Evolutionary conservation across 106 monocot species (phyloP), one percentile per base, ranked within the genome.

Genomic region (Dioscorea alata): DNA sequence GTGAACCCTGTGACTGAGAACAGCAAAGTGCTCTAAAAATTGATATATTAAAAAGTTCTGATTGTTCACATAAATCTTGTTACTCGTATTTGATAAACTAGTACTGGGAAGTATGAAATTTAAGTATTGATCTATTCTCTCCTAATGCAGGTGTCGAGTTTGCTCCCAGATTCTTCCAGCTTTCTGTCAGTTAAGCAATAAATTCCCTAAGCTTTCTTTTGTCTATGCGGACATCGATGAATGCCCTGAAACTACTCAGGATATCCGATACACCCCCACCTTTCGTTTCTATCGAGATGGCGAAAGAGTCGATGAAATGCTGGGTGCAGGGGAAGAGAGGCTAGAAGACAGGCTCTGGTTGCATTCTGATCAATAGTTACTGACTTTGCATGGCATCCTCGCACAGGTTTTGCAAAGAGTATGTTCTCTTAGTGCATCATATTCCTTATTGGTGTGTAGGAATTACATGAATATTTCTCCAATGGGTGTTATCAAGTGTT

Each of bases 221-320:
- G 50, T 97, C 34, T 97, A 92, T 52, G 84, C 84, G 8, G 96
- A 97, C 56, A 97, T 97, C 59, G 96, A 92, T 57, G 89, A 85
- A 67, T 97, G 96, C 78, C 96, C 96, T 13, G 89, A 97, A 60
- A 81, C 86, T 2, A 97, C 96, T 61, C 91, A 74, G 60, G 73
- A 69, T 58, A 92, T 97, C 19, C 92, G 88, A 13, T 97, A 89
- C 78, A 97, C 92, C 14, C 96, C 96, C 0, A 97, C 96, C 0
- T 92, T 97, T 66, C 92, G 84, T 64, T 97, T 97, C 74, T 92
- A 79, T 65, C 66, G 89, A 4, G 74, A 84, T 23, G 86, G 96
- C 34, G 89, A 92, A 54, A 89, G 70, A 73, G 92, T 97, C 2
- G 92, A 92, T 73, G 89, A 92, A 71, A 96, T 96, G 96, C 73